A percentile compares a stretch with the other conserved stretches of the same genome.
These are phyloP conservation scores for Boletus tylopilopsis DNA, from an alignment of 768 basidiomycete species.

Conservation along the genomic window DNA sequence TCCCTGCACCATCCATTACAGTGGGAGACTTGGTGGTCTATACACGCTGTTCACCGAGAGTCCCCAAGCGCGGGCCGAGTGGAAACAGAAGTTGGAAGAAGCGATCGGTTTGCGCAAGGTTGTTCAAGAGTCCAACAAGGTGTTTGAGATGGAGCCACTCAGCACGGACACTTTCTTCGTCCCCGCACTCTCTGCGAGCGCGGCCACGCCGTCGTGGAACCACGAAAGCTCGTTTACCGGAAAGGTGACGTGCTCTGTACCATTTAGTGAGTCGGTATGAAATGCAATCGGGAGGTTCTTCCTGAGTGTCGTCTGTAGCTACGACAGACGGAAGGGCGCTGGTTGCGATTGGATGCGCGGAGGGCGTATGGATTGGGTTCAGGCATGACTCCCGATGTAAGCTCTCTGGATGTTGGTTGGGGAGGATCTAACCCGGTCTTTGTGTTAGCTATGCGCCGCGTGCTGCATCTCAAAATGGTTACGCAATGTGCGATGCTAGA, in stretches of 20 bases:
- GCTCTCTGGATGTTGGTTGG: neutral
- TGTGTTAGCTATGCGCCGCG: constrained; percentile 77
- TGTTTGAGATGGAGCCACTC: constrained; percentile 88
- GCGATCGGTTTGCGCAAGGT: constrained; percentile 80
- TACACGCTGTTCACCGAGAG: constrained; percentile 88
- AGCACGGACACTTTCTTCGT: constrained; percentile 87
- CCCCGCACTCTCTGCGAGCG: constrained; percentile 54
- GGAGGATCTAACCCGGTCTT: constrained; percentile 5
- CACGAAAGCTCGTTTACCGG: constrained; percentile 72
- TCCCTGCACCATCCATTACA: constrained; percentile 87
- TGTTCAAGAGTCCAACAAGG: constrained; percentile 91
- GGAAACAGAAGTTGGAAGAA: constrained; percentile 88
- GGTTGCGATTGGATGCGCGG: constrained; percentile 90
- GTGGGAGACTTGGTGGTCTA: constrained; percentile 81
- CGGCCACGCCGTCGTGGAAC: constrained; percentile 51
- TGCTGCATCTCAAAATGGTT: constrained; percentile 89
- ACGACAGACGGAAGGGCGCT: constrained; percentile 82
- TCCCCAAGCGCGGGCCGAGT: constrained; percentile 68
- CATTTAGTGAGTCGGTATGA: constrained; percentile 60
- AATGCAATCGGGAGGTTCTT: neutral
- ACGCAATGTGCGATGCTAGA: constrained; percentile 95
- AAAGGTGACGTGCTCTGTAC: constrained; percentile 92
- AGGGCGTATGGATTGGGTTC: constrained; percentile 95
- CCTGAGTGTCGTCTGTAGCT: constrained; percentile 39
- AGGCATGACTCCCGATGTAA: constrained; percentile 82